These are phyloP conservation scores for Elongisporangium undulatum DNA, from an alignment of 352 stramenopile species.

Conservation along the genomic window DNA sequence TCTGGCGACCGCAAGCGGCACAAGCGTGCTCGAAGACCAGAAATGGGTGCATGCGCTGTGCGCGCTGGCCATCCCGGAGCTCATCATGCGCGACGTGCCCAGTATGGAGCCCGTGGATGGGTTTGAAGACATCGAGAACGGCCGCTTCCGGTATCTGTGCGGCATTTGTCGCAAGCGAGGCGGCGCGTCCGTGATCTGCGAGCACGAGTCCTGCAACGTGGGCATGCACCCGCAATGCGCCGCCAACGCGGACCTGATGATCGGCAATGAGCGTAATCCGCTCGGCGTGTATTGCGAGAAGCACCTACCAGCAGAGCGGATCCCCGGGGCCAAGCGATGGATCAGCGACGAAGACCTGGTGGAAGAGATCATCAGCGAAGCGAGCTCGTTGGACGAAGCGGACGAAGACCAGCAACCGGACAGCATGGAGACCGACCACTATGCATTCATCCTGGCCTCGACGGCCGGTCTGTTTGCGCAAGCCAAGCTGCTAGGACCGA, in stretches of 20 bases:
- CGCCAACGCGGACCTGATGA: slow-evolving; percentile 74
- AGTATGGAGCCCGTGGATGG: slow-evolving; percentile 80
- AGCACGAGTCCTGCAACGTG: slow-evolving; percentile 75
- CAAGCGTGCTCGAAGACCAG: slow-evolving; percentile 27
- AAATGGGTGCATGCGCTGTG: slow-evolving; percentile 87
- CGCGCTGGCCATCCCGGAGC: slow-evolving; percentile 79
- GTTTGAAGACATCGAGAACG: slow-evolving; percentile 82
- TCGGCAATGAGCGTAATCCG: slow-evolving; percentile 64
- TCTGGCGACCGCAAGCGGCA: neutral
- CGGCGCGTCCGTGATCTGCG: slow-evolving; percentile 74
- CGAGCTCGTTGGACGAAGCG: slow-evolving; percentile 32
- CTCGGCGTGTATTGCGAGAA: slow-evolving; percentile 82
- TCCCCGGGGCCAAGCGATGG: slow-evolving; percentile 74
- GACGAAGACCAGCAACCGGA: slow-evolving; percentile 38
- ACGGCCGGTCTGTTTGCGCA: slow-evolving; percentile 55
- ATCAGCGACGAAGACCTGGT: slow-evolving; percentile 83
- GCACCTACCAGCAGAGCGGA: slow-evolving; percentile 59
- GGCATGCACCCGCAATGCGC: slow-evolving; percentile 76
- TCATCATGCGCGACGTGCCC: slow-evolving; percentile 77
- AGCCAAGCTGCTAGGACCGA: slow-evolving; percentile 36
- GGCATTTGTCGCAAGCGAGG: slow-evolving; percentile 76
- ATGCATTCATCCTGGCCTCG: slow-evolving; percentile 74
- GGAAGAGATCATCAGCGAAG: slow-evolving; percentile 81
- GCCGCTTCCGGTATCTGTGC: slow-evolving; percentile 77
- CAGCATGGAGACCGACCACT: slow-evolving; percentile 34